phyloP scores from a whole-genome alignment of 768 basidiomycete species.

The Termitomyces sp. region DNA sequence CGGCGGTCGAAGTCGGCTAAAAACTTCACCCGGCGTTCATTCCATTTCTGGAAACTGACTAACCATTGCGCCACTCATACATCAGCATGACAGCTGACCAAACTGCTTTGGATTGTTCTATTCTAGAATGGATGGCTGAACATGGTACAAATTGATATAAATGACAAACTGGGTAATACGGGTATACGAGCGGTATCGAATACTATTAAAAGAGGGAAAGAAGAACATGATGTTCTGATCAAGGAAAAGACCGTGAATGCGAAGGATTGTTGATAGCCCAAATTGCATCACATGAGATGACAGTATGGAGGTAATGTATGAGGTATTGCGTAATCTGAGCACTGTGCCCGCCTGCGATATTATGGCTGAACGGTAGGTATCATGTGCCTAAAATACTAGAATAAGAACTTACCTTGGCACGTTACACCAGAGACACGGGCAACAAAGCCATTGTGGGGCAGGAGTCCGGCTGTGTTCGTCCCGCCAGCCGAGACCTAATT shows the following conservation, averaged over 20 bases:
- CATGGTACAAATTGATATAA: conserved; percentile 18
- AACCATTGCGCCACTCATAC: conserved; percentile 6
- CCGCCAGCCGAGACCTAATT: not conserved
- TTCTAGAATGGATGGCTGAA: conserved; percentile 11
- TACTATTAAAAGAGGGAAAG: conserved; percentile 1
- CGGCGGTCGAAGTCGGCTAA: conserved; percentile 5
- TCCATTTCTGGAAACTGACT: conserved; percentile 5
- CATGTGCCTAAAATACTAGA: not conserved
- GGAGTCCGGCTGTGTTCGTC: conserved; percentile 2
- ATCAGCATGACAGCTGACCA: not conserved
- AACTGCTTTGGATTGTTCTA: conserved; percentile 1
- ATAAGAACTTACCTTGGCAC: conserved; percentile 12
- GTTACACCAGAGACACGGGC: conserved; percentile 6
- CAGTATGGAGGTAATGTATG: conserved; percentile 10
- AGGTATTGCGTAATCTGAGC: conserved; percentile 10
- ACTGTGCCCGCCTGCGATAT: conserved; percentile 3
- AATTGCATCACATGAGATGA: conserved; percentile 10
- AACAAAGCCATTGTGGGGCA: conserved; percentile 6
- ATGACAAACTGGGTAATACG: conserved; percentile 14
- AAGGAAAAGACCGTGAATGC: conserved; percentile 18
- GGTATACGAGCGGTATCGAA: conserved; percentile 13
- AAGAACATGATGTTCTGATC: conserved; percentile 7
- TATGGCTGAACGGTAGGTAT: not conserved
- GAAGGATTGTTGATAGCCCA: conserved; percentile 15
- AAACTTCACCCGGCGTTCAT: conserved; percentile 1